These are phyloP conservation scores for Irineochytrium annulatum DNA, from an alignment of 192 early-diverging fungal species.

Conservation along the genomic window DNA sequence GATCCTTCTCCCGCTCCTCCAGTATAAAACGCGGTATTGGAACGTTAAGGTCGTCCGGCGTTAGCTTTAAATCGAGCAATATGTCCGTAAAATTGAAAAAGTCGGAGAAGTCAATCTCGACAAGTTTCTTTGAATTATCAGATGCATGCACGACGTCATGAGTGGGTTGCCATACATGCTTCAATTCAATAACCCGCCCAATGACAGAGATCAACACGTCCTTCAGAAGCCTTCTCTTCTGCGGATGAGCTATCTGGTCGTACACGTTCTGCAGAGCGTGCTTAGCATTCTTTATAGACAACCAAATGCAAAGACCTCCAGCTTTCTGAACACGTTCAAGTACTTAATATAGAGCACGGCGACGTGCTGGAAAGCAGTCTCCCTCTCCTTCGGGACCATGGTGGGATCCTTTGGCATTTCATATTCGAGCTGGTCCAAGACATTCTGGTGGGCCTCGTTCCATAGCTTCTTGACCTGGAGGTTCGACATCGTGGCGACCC, in stretches of 20 bases:
- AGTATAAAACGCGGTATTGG: conserved; percentile 48
- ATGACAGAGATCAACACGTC: conserved; percentile 48
- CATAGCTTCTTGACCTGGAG: conserved; percentile 34
- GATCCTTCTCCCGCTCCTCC: conserved; percentile 44
- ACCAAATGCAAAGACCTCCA: conserved; percentile 41
- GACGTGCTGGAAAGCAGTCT: conserved; percentile 50
- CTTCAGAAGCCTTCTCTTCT: conserved; percentile 52
- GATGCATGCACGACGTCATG: background rate
- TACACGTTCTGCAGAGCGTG: conserved; percentile 39
- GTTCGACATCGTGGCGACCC: too few species aligned
- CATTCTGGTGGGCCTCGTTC: conserved; percentile 39
- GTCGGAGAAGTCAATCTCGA: conserved; percentile 51
- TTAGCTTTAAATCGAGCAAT: conserved; percentile 55
- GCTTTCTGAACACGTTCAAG: conserved; percentile 49
- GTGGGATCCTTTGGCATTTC: conserved; percentile 48
- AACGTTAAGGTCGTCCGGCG: conserved; percentile 46
- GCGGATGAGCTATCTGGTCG: conserved; percentile 58
- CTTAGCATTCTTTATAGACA: conserved; percentile 1
- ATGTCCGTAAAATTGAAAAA: conserved; percentile 49
- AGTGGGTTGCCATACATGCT: conserved; percentile 38
- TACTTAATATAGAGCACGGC: conserved; percentile 54
- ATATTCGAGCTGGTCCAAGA: conserved; percentile 47
- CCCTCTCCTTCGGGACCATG: conserved; percentile 50
- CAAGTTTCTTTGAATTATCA: conserved; percentile 45
- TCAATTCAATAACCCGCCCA: conserved; percentile 52